Evolutionary conservation across 306 rosid species (phyloP).

Genomic region (Sicyos edulis): DNA sequence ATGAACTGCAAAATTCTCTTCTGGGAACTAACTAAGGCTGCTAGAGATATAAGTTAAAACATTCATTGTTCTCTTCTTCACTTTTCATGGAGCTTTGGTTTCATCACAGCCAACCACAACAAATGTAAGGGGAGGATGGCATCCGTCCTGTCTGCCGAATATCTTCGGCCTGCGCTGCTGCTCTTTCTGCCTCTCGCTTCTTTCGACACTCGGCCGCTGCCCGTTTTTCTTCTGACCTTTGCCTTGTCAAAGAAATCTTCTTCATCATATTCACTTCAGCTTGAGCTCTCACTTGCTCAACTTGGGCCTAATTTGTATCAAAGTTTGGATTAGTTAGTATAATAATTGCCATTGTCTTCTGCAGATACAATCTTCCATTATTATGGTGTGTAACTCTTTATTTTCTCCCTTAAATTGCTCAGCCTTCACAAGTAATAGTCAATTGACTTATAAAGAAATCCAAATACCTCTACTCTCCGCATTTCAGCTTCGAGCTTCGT

Average conservation of each 20-base stretch:
- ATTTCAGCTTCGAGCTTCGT: constrained; percentile 76
- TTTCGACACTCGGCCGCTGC: constrained; percentile 64
- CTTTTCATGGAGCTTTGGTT: neutral
- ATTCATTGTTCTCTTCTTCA: neutral
- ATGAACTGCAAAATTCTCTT: constrained; percentile 15
- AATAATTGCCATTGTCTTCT: neutral
- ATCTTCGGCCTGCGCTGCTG: constrained; percentile 62
- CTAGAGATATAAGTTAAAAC: neutral
- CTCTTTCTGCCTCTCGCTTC: constrained; percentile 60
- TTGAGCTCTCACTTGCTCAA: constrained; percentile 77
- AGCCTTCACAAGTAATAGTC: neutral
- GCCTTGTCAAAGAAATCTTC: constrained; percentile 76
- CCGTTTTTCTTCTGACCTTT: constrained; percentile 73
- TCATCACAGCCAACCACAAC: constrained; percentile 61
- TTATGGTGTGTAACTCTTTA: neutral
- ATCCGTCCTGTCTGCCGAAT: constrained; percentile 74
- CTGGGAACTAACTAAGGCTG: constrained; percentile 9
- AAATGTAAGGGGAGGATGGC: constrained; percentile 50
- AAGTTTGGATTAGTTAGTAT: neutral
- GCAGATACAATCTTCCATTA: neutral
- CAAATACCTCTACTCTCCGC: constrained; percentile 75
- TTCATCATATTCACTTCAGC: constrained; percentile 76
- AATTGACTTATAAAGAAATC: constrained; percentile 6
- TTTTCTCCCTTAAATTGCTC: neutral
- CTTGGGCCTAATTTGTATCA: constrained; percentile 49